Evolutionary conservation across 148 eudicot species (phyloP).

Genomic region (Chenopodium album): DNA sequence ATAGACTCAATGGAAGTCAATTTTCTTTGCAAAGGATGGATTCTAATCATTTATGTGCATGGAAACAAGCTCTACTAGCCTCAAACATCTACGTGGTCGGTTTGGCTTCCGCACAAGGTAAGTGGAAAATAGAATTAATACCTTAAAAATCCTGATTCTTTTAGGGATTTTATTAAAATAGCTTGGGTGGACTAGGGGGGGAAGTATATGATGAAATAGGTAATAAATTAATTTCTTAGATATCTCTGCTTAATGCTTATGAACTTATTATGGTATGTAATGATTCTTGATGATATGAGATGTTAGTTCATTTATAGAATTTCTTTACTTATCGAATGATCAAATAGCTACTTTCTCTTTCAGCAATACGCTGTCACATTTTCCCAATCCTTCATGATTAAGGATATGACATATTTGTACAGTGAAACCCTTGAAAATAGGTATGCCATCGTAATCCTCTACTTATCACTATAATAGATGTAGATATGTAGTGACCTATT

Average conservation of each 20-base stretch:
- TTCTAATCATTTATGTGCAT: background rate
- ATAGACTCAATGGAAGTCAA: background rate
- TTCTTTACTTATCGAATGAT: background rate
- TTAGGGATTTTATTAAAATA: background rate
- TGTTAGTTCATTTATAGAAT: background rate
- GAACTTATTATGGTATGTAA: slow-evolving; percentile 6
- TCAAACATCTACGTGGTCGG: background rate
- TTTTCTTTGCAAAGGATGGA: background rate
- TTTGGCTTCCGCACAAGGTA: slow-evolving; percentile 1
- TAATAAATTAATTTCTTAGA: background rate
- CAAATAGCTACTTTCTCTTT: background rate
- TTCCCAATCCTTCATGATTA: too few species aligned
- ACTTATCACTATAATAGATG: background rate
- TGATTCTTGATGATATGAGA: background rate
- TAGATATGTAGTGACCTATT: background rate
- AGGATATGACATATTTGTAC: too few species aligned
- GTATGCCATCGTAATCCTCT: background rate
- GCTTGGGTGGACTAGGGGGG: background rate
- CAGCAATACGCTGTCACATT: background rate
- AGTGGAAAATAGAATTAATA: background rate
- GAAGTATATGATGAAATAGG: background rate
- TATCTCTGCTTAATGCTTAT: background rate
- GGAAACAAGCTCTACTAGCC: background rate
- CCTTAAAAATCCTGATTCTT: too few species aligned
- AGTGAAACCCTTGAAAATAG: too few species aligned